A percentile compares a stretch with the other conserved stretches of the same genome.
Conservation (phyloP, 805 yeast genomes). For the Alloascoidea africana region DNA sequence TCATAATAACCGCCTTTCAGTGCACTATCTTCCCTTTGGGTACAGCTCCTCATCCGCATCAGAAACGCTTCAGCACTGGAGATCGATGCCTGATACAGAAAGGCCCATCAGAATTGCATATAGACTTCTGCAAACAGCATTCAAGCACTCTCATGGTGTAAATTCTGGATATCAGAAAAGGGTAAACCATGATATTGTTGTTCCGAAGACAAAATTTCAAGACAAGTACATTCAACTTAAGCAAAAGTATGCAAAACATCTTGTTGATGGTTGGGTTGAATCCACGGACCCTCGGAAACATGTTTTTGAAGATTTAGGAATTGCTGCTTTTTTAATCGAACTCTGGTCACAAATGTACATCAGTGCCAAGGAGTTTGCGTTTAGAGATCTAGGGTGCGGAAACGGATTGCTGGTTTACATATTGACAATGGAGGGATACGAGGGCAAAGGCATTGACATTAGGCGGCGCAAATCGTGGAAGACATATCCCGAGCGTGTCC, state of each 20-base stretch:
- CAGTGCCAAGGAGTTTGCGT: constrained; percentile 33
- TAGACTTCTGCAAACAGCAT: constrained; percentile 63
- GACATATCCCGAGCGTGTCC: constrained; percentile 53
- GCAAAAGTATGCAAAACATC: constrained; percentile 58
- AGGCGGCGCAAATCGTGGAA: constrained; percentile 81
- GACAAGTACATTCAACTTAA: constrained; percentile 67
- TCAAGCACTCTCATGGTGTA: constrained; percentile 73
- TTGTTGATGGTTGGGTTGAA: constrained; percentile 83
- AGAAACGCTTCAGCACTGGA: constrained; percentile 14
- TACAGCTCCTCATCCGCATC: no score
- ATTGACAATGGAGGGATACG: constrained; percentile 61
- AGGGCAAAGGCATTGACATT: constrained; percentile 82
- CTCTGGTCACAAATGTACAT: constrained; percentile 51
- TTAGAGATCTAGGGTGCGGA: constrained; percentile 90
- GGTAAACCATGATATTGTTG: constrained; percentile 78
- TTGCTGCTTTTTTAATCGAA: constrained; percentile 86
- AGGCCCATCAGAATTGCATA: constrained; percentile 73
- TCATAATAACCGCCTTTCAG: constrained; percentile 32
- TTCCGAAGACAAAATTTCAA: constrained; percentile 71
- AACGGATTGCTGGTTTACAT: constrained; percentile 78
- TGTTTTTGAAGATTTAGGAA: constrained; percentile 91
- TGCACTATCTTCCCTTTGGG: constrained; percentile 59
- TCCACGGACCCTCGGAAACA: constrained; percentile 91
- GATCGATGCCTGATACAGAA: constrained; percentile 27
- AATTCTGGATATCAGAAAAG: constrained; percentile 76